Evolutionary conservation across 768 basidiomycete genomes (phyloP), one percentile per base, ranked within the genome.

Genomic region (Neoboletus subvelutipes): DNA sequence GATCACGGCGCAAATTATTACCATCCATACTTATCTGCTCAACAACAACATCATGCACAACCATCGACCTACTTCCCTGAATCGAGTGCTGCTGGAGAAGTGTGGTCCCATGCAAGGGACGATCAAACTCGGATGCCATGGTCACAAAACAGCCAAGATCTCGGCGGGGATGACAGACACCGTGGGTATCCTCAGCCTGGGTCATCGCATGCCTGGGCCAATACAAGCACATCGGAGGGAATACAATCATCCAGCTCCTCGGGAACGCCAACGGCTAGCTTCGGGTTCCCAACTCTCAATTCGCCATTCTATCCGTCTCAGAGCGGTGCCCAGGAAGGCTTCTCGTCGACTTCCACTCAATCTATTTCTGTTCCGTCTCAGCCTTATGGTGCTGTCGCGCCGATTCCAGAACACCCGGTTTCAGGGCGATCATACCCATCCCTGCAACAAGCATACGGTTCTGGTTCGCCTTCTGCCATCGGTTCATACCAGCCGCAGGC

Each of bases 261-360:
- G 48, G 67, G 60, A 26, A 20, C 62, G 9, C 29, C 66, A 28
- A 34, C 69, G 37, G 64, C 69, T 37, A 56, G 43, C 45, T 78
- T 66, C 64, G 42, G 61, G 50, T 80, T 86, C 66, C 79, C 81
- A 41, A 85, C 85, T 17, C 76, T 85, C 39, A 83, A 70, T 59
- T 77, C 83, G 10, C 80, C 85, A 12, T 86, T 83, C 71, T 83
- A 77, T 67, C 85, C 85, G 22, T 60, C 62, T 42, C 72, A 74
- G 52, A 67, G 67, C 48, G 67, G 72, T 54, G 37, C 72, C 8
- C 71, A 75, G 50, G 65, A 71, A 24, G 64, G 65, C 52, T 69
- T 71, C 56, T 62, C 74, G 54, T 55, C 73, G 18, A 63, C 66
- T 40, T 64, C 74, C 46, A 66, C 73, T 51, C 69, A 73, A 22